These are phyloP conservation scores for Zygosaccharomyces pseudorouxii DNA, from an alignment of 805 yeast genomes.

Conservation along the genomic window DNA sequence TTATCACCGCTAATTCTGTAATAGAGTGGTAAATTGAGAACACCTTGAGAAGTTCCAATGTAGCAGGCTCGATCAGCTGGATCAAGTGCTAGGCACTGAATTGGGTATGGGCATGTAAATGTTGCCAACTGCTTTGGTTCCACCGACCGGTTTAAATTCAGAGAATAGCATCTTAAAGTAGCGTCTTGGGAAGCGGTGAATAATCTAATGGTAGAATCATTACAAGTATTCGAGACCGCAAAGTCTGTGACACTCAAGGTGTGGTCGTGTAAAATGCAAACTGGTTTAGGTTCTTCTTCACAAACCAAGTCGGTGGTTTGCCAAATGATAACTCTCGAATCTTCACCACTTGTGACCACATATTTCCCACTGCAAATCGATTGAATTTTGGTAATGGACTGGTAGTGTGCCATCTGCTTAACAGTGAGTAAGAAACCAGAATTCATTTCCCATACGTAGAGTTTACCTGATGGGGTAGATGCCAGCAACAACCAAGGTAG, in stretches of 20 bases:
- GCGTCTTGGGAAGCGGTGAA: slow-evolving; percentile 70
- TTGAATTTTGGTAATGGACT: slow-evolving; percentile 55
- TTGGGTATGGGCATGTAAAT: slow-evolving; percentile 58
- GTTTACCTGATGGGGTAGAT: slow-evolving; percentile 53
- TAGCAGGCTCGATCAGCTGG: slow-evolving; percentile 75
- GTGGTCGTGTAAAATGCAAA: slow-evolving; percentile 57
- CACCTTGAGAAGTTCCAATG: slow-evolving; percentile 63
- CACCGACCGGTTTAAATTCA: slow-evolving; percentile 27
- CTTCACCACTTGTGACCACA: slow-evolving; percentile 72
- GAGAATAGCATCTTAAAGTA: slow-evolving; percentile 67
- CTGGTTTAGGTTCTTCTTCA: slow-evolving; percentile 48
- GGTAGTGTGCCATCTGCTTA: slow-evolving; percentile 76
- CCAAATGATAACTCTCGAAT: slow-evolving; percentile 78
- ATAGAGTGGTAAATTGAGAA: slow-evolving; percentile 24
- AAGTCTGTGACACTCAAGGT: slow-evolving; percentile 42
- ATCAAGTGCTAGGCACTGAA: slow-evolving; percentile 59
- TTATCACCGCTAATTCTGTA: slow-evolving; percentile 36
- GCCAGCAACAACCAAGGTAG: slow-evolving; percentile 68
- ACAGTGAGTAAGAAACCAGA: slow-evolving; percentile 72
- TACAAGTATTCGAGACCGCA: slow-evolving; percentile 42
- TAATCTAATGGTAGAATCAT: slow-evolving; percentile 51
- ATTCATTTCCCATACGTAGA: slow-evolving; percentile 79
- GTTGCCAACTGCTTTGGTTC: slow-evolving; percentile 51
- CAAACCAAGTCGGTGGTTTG: slow-evolving; percentile 51
- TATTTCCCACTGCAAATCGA: slow-evolving; percentile 61